Base-by-base conservation (phyloP, 1,284 basidiomycete species). In the Boletus semigastroideus region DNA sequence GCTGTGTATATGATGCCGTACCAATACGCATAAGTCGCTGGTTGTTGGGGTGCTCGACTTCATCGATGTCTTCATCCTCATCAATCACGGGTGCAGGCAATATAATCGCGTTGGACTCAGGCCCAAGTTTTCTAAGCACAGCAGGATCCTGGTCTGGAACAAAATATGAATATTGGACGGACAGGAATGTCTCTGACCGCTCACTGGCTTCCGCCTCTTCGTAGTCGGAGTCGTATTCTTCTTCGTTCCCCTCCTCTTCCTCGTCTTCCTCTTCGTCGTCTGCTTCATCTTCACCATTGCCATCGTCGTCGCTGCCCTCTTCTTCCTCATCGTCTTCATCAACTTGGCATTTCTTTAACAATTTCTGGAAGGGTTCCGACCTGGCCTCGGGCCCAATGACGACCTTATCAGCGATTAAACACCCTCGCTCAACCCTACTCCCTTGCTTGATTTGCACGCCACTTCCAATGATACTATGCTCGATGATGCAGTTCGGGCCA, bases 351-450 rank as follows among this genome's bases (percentile, higher is more conserved):
- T 70, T 75, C 59, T 72, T 77, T 46, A 86, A 83, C 41, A 98
- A 75, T 49, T 92, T 77, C 59, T 86, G 82, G 62, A 91, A 94
- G 20, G 83, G 80, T 22, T 75, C 72, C 33, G 98, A 65, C 48
- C 69, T 73, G n/a, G 89, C 88, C 28, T 82, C 77, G 14, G 86
- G 85, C 0, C 91, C 91, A 16, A 98, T 74, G 34, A 78, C 75
- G 4, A 95, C 94, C 16, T 82, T 86, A 61, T 94, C 87, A 0
- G 84, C 92, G 40, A 98, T 77, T 49, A 94, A 73, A 63, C 87
- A 91, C 16, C 93, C 91, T 36, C 75, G 74, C 40, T 78, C 77
- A 20, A 95, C 68, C 10, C 69, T 73, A 52, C 79, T 82, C 30
- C 81, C 82, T 44, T 87, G 85, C 49, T 83, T 84, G 42, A 98